phyloP scores from a whole-genome alignment of 1,284 basidiomycete species.

The Cryptococcus hybrid region DNA sequence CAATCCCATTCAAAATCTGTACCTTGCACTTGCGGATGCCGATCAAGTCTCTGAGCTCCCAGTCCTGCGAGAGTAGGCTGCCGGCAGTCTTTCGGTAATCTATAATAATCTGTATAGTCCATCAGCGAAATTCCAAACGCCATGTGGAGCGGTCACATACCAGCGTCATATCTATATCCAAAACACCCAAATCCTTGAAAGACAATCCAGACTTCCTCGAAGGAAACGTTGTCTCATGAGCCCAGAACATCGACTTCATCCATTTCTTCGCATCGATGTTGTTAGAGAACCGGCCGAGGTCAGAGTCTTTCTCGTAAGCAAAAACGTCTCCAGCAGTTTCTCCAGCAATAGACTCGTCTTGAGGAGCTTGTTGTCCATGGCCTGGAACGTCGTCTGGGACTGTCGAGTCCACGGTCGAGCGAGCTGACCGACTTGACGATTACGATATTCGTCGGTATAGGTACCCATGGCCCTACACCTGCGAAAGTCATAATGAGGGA shows the following conservation, averaged over 20 bases:
- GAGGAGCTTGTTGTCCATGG: constrained; percentile 9
- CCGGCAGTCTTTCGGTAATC: constrained; percentile 55
- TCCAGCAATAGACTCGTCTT: neutral
- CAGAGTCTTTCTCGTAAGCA: constrained; percentile 38
- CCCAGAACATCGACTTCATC: constrained; percentile 35
- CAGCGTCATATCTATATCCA: constrained; percentile 52
- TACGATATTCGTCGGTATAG: neutral
- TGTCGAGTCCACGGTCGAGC: constrained; percentile 43
- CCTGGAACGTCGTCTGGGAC: neutral
- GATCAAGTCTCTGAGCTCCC: constrained; percentile 43
- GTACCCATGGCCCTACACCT: too few relatives aligned
- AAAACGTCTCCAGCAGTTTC: constrained; percentile 18
- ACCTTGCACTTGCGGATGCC: constrained; percentile 49
- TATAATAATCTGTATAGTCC: neutral
- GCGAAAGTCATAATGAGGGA: too few relatives aligned
- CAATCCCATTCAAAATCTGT: constrained; percentile 54
- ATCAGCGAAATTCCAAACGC: neutral
- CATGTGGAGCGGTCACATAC: constrained; percentile 18
- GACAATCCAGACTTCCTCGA: constrained; percentile 51
- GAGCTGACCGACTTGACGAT: constrained; percentile 24
- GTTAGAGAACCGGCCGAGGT: constrained; percentile 51
- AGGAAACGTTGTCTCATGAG: constrained; percentile 34
- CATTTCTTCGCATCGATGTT: constrained; percentile 52
- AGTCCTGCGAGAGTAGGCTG: constrained; percentile 49
- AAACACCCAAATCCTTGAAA: constrained; percentile 53